Evolutionary conservation across 805 yeast genomes (phyloP), one percentile per base, ranked within the genome.

Genomic region (Suhomyces faveliae): DNA sequence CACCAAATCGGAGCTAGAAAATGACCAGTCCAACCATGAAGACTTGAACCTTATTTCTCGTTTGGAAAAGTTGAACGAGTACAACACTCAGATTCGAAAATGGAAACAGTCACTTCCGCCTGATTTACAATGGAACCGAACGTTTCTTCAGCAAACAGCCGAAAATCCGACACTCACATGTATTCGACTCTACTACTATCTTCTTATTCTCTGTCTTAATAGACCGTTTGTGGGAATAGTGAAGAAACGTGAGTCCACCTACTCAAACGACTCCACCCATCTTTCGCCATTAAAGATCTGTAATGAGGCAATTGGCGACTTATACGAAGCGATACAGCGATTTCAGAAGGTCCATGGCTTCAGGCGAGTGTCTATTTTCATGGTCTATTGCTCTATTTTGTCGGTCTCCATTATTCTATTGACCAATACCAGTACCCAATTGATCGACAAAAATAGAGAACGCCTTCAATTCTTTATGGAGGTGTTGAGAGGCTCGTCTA

Each of bases 131-230:
- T 83, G 86, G 85, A 68, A 72, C 37, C 62, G 68, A 35, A 57
- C 61, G 2, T 58, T 63, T n/a, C 62, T 82, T 30, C 60, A 59
- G 37, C 60, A 60, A 42, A 63, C 71, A 13, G 78, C 80, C 10
- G 73, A 73, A 39, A 81, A 80, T 53, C 85, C 85, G 0, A 79
- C 82, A 0, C 66, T 73, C 17, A 70, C 80, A 38, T 70, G 78
- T 42, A 76, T 81, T 40, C 68, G 80, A 56, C 80, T 78, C 55
- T 80, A 79, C 55, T 83, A 82, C 59, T 83, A 82, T 56, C 74
- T 83, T 40, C 74, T 80, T 1, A 61, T 78, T 13, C 64, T 83
- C n/a, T 81, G 86, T 48, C 71, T 82, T 45, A 82, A 82, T 56
- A 68, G 83, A 37, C 86, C 85, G 2, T 81, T 82, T 54, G 73